phyloP scores from a whole-genome alignment of 169 alveolate species.

The Cryptosporidium sp. region DNA sequence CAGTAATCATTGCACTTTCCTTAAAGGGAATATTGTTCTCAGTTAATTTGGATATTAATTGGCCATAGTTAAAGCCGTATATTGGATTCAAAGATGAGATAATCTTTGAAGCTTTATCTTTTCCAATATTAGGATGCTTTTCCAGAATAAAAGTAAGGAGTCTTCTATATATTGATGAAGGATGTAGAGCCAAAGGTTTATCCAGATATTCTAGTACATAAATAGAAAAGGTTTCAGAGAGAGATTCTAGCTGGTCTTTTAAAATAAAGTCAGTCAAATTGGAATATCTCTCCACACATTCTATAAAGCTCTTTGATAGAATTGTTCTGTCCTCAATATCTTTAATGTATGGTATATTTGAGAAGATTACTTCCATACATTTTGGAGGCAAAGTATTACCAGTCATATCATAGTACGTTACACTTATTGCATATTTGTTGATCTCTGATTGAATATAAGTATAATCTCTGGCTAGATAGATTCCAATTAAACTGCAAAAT shows the following conservation, averaged over 20 bases:
- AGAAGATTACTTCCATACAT: constrained; percentile 35
- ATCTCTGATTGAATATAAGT: constrained; percentile 32
- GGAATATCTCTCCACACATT: constrained; percentile 45
- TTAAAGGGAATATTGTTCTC: constrained; percentile 40
- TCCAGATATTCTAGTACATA: constrained; percentile 38
- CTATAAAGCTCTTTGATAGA: constrained; percentile 1
- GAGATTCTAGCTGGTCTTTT: constrained; percentile 11
- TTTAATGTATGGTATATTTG: constrained; percentile 2
- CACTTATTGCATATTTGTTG: constrained; percentile 23
- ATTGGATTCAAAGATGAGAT: constrained; percentile 29
- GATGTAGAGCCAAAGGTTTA: constrained; percentile 47
- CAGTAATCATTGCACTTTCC: constrained; percentile 46
- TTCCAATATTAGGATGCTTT: constrained; percentile 32
- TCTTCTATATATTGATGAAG: constrained; percentile 35
- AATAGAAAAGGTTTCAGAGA: constrained; percentile 9
- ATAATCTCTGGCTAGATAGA: constrained; percentile 48
- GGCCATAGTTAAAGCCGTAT: constrained; percentile 48
- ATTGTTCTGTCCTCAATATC: constrained; percentile 11
- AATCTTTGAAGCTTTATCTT: constrained; percentile 1
- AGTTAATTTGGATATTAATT: constrained; percentile 27
- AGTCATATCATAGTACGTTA: constrained; percentile 35
- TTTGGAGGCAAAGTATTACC: constrained; percentile 21
- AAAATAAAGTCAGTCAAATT: constrained; percentile 13
- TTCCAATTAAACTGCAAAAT: constrained; percentile 23
- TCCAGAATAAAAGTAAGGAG: constrained; percentile 18